Evolutionary conservation across 371 early-diverging fungal species (phyloP), one percentile per base, ranked within the genome.

Genomic region (Lichtheimia ornata): DNA sequence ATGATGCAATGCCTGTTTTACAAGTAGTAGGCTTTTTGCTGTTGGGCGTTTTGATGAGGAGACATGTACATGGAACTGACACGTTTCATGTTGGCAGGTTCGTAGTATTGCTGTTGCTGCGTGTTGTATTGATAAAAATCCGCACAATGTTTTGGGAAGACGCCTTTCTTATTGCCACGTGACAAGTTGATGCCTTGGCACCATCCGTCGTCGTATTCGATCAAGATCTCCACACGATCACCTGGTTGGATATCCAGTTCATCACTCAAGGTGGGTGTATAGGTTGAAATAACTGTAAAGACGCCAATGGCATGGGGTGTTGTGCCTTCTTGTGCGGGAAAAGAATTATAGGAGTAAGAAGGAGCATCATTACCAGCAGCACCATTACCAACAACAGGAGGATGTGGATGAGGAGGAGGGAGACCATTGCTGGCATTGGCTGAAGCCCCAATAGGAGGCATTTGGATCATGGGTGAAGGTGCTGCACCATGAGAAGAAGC

Each of bases 161-260:
- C 87, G 27, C 89, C 88, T 68, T 83, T 78, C 17, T 69, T 63
- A 24, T 82, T 76, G 18, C 83, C 84, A 18, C 84, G 76, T 17
- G 85, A 72, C 14, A 86, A 74, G 55, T 88, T 88, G 64, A 84
- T 69, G 43, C 87, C 87, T 59, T 83, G 74, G 49, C 83, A 82
- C 89, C 89, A 89, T 2, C 89, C 89, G 67, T 89, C 89, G 58
- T 89, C 89, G 56, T 84, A 89, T 61, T 87, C 86, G 7, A 80
- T 78, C 53, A 87, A 49, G 11, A 90, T 70, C 28, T 85, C 81
- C 0, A 90, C 83, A 28, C 82, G 78, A 25, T 90, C 90, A 5
- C 87, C 88, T 13, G 73, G 67, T 11, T 83, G 79, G 14, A 90
- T 79, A 55, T 87, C 86, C 52, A 90, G 71, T 65, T 90, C 90